Evolutionary conservation across 352 stramenopile species (phyloP).

Genomic region (Pythium brassicae): DNA sequence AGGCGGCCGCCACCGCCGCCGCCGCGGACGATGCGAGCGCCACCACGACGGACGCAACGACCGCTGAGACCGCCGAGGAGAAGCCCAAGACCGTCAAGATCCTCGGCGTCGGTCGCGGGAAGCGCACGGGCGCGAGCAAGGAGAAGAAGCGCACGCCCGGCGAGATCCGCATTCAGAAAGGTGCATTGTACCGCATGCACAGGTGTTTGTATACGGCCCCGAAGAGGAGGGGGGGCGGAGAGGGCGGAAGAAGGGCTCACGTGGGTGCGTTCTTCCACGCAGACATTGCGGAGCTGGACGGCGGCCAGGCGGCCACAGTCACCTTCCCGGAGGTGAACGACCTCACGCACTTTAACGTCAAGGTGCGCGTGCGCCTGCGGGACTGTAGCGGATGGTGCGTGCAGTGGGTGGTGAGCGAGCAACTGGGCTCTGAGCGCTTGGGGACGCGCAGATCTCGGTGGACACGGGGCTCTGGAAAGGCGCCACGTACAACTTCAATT

Average conservation of each 20-base stretch:
- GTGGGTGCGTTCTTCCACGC: slow-evolving; percentile 1
- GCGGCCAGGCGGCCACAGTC: slow-evolving; percentile 94
- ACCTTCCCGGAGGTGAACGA: slow-evolving; percentile 97
- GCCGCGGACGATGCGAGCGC: slow-evolving; percentile 16
- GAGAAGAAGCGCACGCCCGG: slow-evolving; percentile 93
- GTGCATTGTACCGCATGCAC: slow-evolving; percentile 45
- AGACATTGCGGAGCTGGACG: slow-evolving; percentile 98
- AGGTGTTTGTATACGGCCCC: neutral
- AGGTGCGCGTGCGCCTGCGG: slow-evolving; percentile 28
- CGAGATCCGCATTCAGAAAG: slow-evolving; percentile 99
- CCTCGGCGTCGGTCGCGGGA: slow-evolving; percentile 75
- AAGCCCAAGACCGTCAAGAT: slow-evolving; percentile 84
- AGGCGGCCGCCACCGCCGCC: slow-evolving; percentile 26
- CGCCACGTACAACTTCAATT: slow-evolving; percentile 96
- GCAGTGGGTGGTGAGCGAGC: neutral
- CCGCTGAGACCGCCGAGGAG: slow-evolving; percentile 11
- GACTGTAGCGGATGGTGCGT: neutral
- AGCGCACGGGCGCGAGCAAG: slow-evolving; percentile 58
- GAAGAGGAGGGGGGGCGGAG: neutral
- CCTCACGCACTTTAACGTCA: slow-evolving; percentile 91
- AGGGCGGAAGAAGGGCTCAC: neutral
- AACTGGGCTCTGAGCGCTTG: slow-evolving; percentile 12
- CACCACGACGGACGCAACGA: slow-evolving; percentile 14
- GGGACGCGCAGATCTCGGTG: slow-evolving; percentile 73
- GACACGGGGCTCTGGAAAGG: slow-evolving; percentile 97